Evolutionary conservation across 352 stramenopile species (phyloP).

Genomic region (Poterioochromonas sp.): DNA sequence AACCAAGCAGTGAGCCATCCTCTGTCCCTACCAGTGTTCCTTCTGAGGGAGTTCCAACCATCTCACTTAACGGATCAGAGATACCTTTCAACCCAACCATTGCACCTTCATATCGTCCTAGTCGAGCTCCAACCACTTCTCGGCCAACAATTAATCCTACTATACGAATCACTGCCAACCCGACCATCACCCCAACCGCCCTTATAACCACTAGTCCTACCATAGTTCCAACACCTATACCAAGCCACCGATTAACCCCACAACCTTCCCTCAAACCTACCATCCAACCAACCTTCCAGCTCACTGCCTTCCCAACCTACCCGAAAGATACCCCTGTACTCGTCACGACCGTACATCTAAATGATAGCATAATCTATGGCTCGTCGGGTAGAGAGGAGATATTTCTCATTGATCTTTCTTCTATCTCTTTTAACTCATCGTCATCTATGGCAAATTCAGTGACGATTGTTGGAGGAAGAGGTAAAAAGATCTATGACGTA

Average conservation of each 20-base stretch:
- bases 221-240: conserved; percentile 8
- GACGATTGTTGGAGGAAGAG: too few species aligned
- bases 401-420: too few species aligned
- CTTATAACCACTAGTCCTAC: conserved; percentile 13
- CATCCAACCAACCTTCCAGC: not conserved
- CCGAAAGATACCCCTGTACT: conserved; percentile 5
- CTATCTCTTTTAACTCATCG: too few species aligned
- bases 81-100: conserved; percentile 13
- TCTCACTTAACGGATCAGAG: conserved; percentile 11
- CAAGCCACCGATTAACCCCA: conserved; percentile 2
- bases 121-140: conserved; percentile 8
- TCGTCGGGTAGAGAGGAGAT: too few species aligned
- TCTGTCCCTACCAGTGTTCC: conserved; percentile 8
- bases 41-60: conserved; percentile 5
- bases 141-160: conserved; percentile 7
- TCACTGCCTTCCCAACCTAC: conserved; percentile 5
- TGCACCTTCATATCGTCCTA: conserved; percentile 11
- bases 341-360: not conserved
- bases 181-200: conserved; percentile 4
- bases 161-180: not conserved
- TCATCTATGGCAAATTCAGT: too few species aligned
- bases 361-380: too few species aligned
- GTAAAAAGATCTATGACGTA: too few species aligned
- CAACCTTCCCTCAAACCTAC: not conserved
- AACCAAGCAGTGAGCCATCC: conserved; percentile 8